A percentile compares a stretch with the other conserved stretches of the same genome.
Evolutionary conservation across 305 asterid genomes (phyloP).

Genomic region (Rubia tinctorum): DNA sequence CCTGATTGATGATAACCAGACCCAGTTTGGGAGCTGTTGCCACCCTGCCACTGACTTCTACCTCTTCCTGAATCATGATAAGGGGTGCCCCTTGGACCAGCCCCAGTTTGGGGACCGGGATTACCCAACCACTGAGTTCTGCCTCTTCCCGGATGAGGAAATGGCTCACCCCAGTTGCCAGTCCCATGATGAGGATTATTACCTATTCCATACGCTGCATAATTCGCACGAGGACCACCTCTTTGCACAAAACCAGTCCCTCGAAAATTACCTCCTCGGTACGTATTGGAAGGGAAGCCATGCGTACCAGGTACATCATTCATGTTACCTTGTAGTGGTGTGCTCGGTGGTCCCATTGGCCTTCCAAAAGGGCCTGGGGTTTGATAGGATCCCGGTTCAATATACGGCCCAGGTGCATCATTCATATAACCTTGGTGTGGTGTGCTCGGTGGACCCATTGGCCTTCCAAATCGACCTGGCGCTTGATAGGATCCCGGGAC

Average conservation of each 20-base stretch:
- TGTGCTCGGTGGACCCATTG: constrained; percentile 24
- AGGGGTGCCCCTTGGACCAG: not conserved
- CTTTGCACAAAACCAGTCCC: constrained; percentile 30
- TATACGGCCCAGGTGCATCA: not conserved
- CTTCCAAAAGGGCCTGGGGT: constrained; percentile 26
- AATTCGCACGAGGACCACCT: constrained; percentile 27
- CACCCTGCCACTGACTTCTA: constrained; percentile 1
- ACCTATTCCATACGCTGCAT: not conserved
- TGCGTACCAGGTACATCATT: constrained; percentile 31
- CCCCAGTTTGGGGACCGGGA: constrained; percentile 24
- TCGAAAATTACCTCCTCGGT: constrained; percentile 29
- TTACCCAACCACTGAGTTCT: constrained; percentile 1
- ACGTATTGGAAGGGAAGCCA: constrained; percentile 33
- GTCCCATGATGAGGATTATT: too few species aligned
- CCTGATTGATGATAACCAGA: constrained; percentile 25
- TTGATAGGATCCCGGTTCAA: constrained; percentile 35
- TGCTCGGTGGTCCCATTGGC: constrained; percentile 28
- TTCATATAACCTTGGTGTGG: not conserved
- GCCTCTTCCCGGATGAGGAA: too few species aligned
- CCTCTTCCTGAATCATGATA: not conserved
- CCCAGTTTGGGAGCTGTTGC: constrained; percentile 27
- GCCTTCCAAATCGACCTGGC: constrained; percentile 27
- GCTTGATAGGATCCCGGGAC: constrained; percentile 33
- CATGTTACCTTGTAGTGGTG: constrained; percentile 35
- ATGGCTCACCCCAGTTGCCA: too few species aligned